Base-by-base conservation (phyloP, 2,329 filamentous ascomycete species). In the Alternaria brassicicola region DNA sequence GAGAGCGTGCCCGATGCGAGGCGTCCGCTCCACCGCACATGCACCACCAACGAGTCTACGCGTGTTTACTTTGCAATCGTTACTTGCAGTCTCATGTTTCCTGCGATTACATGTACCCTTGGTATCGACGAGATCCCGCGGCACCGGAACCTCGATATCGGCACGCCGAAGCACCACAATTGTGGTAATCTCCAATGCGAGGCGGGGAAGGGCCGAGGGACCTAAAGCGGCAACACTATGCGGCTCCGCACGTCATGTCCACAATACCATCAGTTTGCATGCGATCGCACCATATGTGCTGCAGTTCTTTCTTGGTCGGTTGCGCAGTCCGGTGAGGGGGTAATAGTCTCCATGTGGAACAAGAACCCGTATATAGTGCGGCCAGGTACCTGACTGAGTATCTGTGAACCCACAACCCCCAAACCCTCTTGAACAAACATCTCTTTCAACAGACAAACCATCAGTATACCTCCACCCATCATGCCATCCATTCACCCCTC, bases 401-500 rank as follows among this genome's bases (percentile, higher is more conserved):
- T 39, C 13, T 17, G 41, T 13, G 13, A 30, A 8, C 13, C 43
- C 15, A 21, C 5, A 15, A 38, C 31, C 46, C 2, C 21, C 31
- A 49, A 23, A 38, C n/a, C 21, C 15, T 13, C 31, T 28, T 15
- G 28, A 9, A 38, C 21, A 26, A 49, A 21, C 46, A 47, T 31
- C 30, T 47, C 19, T 47, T 47, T 1, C 19, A 23, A 15, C 28
- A 47, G 33, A 23, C 21, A 17, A 33, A 47, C 1, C 28, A 13
- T 15, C 17, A 10, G 2, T 33, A 17, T 8, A 39, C 12, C 26
- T 42, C 7, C 10, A 3, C 6, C 75, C 74, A 65, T 36, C 17
- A 72, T 71, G 69, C 57, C 59, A 25, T 83, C 82, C 19, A 80
- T 90, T 17, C 88, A 90, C 76, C 88, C 88, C 41, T 72, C 83